These are phyloP conservation scores for Exophiala viscosa DNA, from an alignment of 2,329 filamentous ascomycete genomes.

Conservation along the genomic window DNA sequence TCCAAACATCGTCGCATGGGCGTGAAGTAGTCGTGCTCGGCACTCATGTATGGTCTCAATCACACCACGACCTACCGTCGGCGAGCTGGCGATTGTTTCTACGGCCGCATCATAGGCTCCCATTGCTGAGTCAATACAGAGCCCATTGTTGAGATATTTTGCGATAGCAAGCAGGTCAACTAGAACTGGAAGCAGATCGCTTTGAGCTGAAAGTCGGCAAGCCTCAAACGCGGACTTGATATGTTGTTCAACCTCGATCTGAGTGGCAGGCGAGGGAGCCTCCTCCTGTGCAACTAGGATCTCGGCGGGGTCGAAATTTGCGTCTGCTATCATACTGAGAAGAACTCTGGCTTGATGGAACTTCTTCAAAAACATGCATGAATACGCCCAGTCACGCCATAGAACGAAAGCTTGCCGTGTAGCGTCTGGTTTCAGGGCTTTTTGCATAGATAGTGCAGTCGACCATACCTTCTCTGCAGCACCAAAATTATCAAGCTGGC, in stretches of 20 bases:
- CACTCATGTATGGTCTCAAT: constrained; percentile 14
- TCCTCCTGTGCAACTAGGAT: constrained; percentile 10
- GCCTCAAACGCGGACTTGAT: constrained; percentile 54
- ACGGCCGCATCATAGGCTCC: constrained; percentile 33
- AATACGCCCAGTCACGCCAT: constrained; percentile 64
- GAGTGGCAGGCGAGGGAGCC: constrained; percentile 10
- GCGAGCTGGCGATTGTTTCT: neutral
- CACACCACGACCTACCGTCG: neutral
- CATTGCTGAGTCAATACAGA: constrained; percentile 37
- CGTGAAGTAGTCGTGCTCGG: constrained; percentile 53
- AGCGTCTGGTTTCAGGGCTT: constrained; percentile 36
- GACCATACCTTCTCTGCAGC: constrained; percentile 63
- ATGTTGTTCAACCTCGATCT: constrained; percentile 41
- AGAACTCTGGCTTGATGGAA: constrained; percentile 36
- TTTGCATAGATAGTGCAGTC: constrained; percentile 61
- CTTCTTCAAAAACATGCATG: constrained; percentile 52
- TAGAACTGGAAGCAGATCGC: constrained; percentile 51
- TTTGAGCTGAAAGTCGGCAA: constrained; percentile 47
- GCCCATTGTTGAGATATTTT: constrained; percentile 57
- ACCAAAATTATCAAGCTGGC: constrained; percentile 52
- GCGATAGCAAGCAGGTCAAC: constrained; percentile 64
- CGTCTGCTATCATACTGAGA: constrained; percentile 40
- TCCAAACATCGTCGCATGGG: constrained; percentile 60
- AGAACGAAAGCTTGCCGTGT: constrained; percentile 44
- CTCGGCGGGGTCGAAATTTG: constrained; percentile 33